Base-by-base conservation (phyloP, 805 yeast species). In the Kurtzmaniella fragi region DNA sequence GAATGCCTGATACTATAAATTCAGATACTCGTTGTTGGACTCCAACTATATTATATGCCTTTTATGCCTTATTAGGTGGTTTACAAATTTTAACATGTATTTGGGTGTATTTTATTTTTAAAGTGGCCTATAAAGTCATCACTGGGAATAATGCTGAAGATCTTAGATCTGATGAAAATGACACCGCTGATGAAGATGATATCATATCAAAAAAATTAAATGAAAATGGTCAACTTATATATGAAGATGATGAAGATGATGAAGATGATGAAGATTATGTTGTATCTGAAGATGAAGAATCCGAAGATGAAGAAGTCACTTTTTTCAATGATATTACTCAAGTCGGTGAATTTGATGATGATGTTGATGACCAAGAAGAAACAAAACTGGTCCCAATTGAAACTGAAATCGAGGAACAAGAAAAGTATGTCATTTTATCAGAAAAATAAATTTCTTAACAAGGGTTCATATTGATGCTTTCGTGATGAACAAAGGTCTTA, bases 91-190 rank as follows among this genome's bases (percentile, higher is more conserved):
- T 89, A 28, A 76, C 80, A 27, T 41, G 80, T 13, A 56, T 84
- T 38, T 88, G 96, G 96, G 71, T 88, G 73, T 77, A 67, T 53
- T 69, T 84, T 64, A 88, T 89, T 42, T 44, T 74, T 10, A 79
- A 75, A 48, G 95, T 88, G 17, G 87, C 85, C 9, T 57, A 71
- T 40, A 80, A 74, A 55, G 91, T 88, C 17, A 45, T 87, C 17
- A 67, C 73, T 7, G 96, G 96, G 4, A 69, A 62, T 16, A 78
- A 79, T 28, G 96, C 96, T 1, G 95, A 86, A 49, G 96, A 89
- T 57, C 82, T 83, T 26, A 77, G 96, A 61, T 82, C 91, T 55
- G 95, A 86, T 50, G 82, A 73, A 40, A 95, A 85, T 40, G 87
- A 80, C 37, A 70, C 67, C 9, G 68, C 61, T 28, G 52, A 43